A percentile compares a stretch with the other conserved stretches of the same genome.
Evolutionary conservation across 1,284 basidiomycete species (phyloP).

Genomic region (Taiwanofungus camphoratus): DNA sequence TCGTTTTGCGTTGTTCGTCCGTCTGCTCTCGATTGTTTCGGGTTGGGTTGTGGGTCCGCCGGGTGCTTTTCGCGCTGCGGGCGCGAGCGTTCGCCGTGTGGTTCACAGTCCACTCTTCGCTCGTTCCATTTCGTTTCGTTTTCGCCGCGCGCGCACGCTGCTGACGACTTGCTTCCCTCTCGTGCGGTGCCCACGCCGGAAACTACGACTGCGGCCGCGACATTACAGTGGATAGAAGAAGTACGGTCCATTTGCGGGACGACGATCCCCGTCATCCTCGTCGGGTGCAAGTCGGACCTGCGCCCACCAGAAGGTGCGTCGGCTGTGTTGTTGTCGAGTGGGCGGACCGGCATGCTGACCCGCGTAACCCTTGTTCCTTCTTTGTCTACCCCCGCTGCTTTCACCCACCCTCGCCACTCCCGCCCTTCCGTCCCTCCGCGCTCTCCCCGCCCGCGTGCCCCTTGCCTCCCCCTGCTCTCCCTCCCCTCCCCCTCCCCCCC

Average conservation of each 20-base stretch:
- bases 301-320: constrained; percentile 37
- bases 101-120: neutral
- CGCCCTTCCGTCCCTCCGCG: neutral
- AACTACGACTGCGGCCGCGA: too few species aligned
- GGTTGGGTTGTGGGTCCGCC: neutral
- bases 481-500: neutral
- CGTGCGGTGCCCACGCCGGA: too few species aligned
- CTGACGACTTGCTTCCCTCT: neutral
- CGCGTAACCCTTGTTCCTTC: too few species aligned
- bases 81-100: neutral
- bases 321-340: too few species aligned
- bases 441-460: neutral
- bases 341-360: too few species aligned
- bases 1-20: neutral
- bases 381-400: too few species aligned
- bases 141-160: neutral
- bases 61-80: neutral
- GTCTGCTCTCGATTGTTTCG: neutral
- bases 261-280: constrained; percentile 75
- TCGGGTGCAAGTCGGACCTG: constrained; percentile 84
- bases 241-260: constrained; percentile 89
- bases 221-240: constrained; percentile 89
- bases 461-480: neutral
- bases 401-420: neutral
- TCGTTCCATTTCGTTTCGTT: neutral